phyloP scores from a whole-genome alignment of 306 rosid species.

The Lablab purpureus region DNA sequence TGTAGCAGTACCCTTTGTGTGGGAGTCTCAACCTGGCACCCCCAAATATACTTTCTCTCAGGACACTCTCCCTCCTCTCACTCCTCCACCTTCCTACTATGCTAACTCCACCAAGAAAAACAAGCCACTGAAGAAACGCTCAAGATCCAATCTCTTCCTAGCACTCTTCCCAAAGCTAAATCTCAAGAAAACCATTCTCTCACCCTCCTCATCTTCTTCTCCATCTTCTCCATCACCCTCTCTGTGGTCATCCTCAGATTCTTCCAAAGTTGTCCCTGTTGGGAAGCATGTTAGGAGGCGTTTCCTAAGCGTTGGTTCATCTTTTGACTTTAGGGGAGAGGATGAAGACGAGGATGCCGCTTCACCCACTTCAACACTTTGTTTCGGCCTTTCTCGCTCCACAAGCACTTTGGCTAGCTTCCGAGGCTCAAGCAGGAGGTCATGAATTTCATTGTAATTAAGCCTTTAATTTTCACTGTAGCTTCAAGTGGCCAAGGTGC shows the following conservation, averaged over 20 bases:
- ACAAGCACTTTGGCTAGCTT: slow-evolving; percentile 13
- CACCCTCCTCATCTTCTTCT: slow-evolving; percentile 20
- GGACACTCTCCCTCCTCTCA: slow-evolving; percentile 71
- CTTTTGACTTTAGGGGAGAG: slow-evolving; percentile 56
- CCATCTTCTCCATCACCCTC: background rate
- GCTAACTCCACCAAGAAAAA: slow-evolving; percentile 8
- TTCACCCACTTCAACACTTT: slow-evolving; percentile 63
- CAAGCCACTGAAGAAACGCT: slow-evolving; percentile 43
- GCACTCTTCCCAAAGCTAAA: slow-evolving; percentile 56
- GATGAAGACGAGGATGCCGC: slow-evolving; percentile 40
- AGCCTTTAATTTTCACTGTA: too few species aligned
- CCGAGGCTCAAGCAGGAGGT: slow-evolving; percentile 29
- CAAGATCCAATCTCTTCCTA: slow-evolving; percentile 59
- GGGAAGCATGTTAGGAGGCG: slow-evolving; percentile 20
- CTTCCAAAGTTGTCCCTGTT: slow-evolving; percentile 41
- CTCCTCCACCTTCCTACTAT: slow-evolving; percentile 89
- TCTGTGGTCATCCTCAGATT: slow-evolving; percentile 23
- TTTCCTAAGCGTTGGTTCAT: slow-evolving; percentile 59
- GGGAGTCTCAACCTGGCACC: slow-evolving; percentile 97
- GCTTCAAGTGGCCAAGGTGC: background rate
- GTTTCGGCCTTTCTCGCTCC: slow-evolving; percentile 59
- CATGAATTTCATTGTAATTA: slow-evolving; percentile 8
- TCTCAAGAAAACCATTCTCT: slow-evolving; percentile 47
- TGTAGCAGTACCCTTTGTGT: slow-evolving; percentile 71
- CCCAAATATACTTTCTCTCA: slow-evolving; percentile 69